Evolutionary conservation across 768 basidiomycete genomes (phyloP), one percentile per base, ranked within the genome.

Genomic region (Tylopilus rubrobrunneus): DNA sequence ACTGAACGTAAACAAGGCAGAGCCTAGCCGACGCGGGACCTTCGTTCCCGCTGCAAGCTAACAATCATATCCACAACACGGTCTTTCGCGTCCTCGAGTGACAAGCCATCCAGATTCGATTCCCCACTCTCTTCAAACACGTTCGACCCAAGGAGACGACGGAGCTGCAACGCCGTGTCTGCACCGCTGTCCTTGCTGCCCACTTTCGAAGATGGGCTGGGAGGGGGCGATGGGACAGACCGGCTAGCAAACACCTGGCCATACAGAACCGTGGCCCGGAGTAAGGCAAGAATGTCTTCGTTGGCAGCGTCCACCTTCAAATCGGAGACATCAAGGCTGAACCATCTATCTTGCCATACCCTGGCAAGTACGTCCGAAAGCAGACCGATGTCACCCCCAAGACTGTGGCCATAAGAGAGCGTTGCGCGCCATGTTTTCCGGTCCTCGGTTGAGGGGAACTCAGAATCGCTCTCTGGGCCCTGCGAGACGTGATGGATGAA

Each of bases 81-180:
- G 67, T 91, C 89, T 52, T 84, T 76, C 45, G 87, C 88, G 55
- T 90, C 87, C 66, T 91, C 89, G 49, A 90, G 66, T 27, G 67
- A 66, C 74, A 79, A 51, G 67, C 57, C 62, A 46, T 57, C 56
- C 37, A 40, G 31, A 17, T 48, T 57, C 23, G 54, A 52, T 21
- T 59, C 65, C 36, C 51, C 48, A 29, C 65, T 58, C 39, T 65
- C 61, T 29, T 73, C 73, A 61, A 83, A 82, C 48, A 77, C 79
- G 23, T 65, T 68, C 36, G 73, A 75, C 23, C 84, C 88, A 37
- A 91, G 72, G 31, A 76, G 77, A 14, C 75, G 73, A 55, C 84
- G 73, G 49, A 91, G 69, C 48, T 76, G 69, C 54, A 79, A 65
- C 53, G 67, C 74, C 45, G 68, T 65, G 45, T 77, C 77, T 48